These are phyloP conservation scores for Beauveria scarabaeidicola DNA, from an alignment of 2,329 filamentous ascomycete genomes.

Conservation along the genomic window DNA sequence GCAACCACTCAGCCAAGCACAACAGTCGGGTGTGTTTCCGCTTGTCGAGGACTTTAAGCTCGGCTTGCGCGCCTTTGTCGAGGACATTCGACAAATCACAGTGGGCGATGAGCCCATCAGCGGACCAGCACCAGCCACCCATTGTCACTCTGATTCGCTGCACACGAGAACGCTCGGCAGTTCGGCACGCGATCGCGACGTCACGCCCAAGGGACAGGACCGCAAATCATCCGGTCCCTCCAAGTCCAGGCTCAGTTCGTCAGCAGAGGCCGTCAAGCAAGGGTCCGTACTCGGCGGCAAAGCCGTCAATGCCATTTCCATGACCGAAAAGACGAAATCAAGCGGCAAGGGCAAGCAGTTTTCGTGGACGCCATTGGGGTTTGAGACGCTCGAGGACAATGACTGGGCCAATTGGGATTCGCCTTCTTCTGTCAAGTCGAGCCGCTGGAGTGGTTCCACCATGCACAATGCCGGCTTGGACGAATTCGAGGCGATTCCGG, in stretches of 20 bases:
- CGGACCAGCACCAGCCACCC: constrained; percentile 28
- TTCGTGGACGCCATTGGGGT: constrained; percentile 50
- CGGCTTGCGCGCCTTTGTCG: constrained; percentile 87
- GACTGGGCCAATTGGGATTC: constrained; percentile 60
- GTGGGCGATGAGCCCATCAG: constrained; percentile 85
- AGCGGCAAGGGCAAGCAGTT: constrained; percentile 41
- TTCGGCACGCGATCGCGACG: constrained; percentile 15
- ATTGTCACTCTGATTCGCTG: constrained; percentile 19
- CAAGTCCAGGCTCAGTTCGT: constrained; percentile 34
- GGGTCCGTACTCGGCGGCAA: constrained; percentile 15
- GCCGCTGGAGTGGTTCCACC: constrained; percentile 57
- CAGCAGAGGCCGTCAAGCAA: constrained; percentile 30
- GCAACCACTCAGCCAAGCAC: constrained; percentile 43
- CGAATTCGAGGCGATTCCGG: constrained; percentile 38
- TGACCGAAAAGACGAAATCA: constrained; percentile 29
- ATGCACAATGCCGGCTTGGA: constrained; percentile 32
- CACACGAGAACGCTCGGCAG: not conserved
- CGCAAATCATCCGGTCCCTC: constrained; percentile 39
- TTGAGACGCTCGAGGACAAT: constrained; percentile 50
- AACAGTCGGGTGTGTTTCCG: constrained; percentile 52
- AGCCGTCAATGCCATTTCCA: constrained; percentile 14
- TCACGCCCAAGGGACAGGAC: constrained; percentile 21
- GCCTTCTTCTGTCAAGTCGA: constrained; percentile 44
- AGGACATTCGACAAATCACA: constrained; percentile 90
- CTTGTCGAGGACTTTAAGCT: constrained; percentile 84